A percentile compares a stretch with the other conserved stretches of the same genome.
These are phyloP conservation scores for Flaveria trinervia DNA, from an alignment of 129 eudicot genomes.

Conservation along the genomic window DNA sequence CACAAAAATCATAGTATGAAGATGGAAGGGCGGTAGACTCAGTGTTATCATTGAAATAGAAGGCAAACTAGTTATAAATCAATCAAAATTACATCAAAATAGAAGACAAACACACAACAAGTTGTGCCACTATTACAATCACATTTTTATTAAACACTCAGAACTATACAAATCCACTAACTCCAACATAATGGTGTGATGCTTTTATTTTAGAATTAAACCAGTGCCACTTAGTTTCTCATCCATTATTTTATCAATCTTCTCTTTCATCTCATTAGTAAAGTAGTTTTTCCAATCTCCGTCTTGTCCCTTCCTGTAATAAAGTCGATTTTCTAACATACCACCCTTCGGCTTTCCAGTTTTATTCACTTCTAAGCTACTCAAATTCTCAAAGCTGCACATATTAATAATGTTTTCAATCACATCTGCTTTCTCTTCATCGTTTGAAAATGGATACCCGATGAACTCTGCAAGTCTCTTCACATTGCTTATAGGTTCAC, in stretches of 20 bases:
- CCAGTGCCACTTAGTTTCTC: background rate
- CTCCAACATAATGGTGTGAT: no score
- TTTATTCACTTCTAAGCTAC: conserved; percentile 12
- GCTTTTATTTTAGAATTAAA: background rate
- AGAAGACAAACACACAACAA: no score
- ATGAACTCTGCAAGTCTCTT: background rate
- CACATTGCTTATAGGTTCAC: background rate
- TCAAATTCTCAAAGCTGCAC: conserved; percentile 2
- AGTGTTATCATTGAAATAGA: no score
- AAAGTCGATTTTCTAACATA: background rate
- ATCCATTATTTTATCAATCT: background rate
- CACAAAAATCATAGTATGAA: no score
- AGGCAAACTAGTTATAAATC: no score
- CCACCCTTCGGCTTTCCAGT: background rate
- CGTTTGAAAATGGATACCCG: background rate
- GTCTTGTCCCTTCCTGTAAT: background rate
- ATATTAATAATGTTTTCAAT: background rate
- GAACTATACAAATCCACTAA: no score
- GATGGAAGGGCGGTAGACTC: no score
- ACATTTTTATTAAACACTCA: no score
- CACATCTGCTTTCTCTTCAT: background rate
- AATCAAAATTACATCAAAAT: no score
- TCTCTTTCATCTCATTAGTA: conserved; percentile 1
- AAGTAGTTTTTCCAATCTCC: background rate
- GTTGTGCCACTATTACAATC: no score